Base-by-base conservation (phyloP, 2,329 filamentous ascomycete species). In the Sordariomycetes sp. region DNA sequence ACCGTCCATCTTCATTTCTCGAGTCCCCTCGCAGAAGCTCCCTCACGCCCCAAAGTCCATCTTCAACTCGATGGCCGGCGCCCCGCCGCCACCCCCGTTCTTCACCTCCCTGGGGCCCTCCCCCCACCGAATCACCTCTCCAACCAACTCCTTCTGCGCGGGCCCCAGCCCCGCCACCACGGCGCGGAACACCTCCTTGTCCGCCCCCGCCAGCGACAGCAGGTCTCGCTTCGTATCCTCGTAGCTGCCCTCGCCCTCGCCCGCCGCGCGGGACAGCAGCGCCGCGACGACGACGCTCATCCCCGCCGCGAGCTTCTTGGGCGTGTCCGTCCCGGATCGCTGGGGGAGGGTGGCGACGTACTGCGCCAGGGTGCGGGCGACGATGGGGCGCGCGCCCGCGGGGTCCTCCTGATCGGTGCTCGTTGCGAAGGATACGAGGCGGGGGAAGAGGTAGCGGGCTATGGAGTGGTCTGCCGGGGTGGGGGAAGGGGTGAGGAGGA, bases 11-110 rank as follows among this genome's bases (percentile, higher is more conserved):
- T 24, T 1, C 20, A 25, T 22, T 39, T 45, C 42, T 25, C 24
- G n/a, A 8, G 4, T 17, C 7, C 3, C 28, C 8, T 32, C 8
- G 28, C 3, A 32, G 28, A 8, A 32, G n/a, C 28, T 32, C 28
- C 28, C 28, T 56, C 48, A 57, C 22, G 56, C 50, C 5, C 82
- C 82, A 78, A 99, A 97, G 69, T 96, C 79, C 88, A 97, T 95
- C 78, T 95, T 94, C 66, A 99, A 71, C 57, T 90, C 90, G 76
- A 99, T 99, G 61, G 77, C 94, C 13, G 94, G 94, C 69, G 82
- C 3, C 32, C 74, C 79, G 59, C 75, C 72, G 59, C 72, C 75
- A 55, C 70, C 71, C 51, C 71, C 65, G 2, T 60, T 64, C 57
- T 67, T 69, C 63, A 74, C 72, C 66, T 65, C 67, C 62, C 65